Percentiles rank a stretch among this genome's conserved stretches.
phyloP scores from a whole-genome alignment of 108 stramenopile genomes.

The Halocafeteria seosinensis region DNA sequence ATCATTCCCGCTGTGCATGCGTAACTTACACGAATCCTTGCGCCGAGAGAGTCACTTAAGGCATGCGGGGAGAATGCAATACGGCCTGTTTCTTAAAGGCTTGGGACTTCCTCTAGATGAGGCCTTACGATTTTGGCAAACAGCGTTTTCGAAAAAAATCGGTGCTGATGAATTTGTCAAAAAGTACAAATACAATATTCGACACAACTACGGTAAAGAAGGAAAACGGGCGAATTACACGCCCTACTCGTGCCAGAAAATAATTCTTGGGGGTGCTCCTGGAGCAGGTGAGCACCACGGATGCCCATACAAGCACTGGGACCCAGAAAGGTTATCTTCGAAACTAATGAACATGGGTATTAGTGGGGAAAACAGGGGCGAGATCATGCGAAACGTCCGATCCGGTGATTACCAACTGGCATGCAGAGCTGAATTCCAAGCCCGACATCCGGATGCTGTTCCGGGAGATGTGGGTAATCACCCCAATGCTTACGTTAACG shows the following conservation, averaged over 20 bases:
- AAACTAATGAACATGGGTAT: background rate
- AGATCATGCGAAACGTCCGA: background rate
- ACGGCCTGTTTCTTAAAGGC: slow-evolving; percentile 88
- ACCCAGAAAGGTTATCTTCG: background rate
- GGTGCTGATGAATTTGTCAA: slow-evolving; percentile 70
- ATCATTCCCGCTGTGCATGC: slow-evolving; percentile 91
- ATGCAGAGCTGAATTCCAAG: background rate
- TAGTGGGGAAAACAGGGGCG: background rate
- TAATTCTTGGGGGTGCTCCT: slow-evolving; percentile 65
- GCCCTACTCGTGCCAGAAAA: slow-evolving; percentile 66
- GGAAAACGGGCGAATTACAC: slow-evolving; percentile 76
- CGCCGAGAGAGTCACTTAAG: slow-evolving; percentile 69
- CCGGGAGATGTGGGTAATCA: background rate
- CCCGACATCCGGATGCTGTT: background rate
- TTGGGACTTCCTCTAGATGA: slow-evolving; percentile 77
- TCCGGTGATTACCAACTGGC: background rate
- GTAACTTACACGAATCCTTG: slow-evolving; percentile 56
- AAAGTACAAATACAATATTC: slow-evolving; percentile 70
- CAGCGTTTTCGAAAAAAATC: slow-evolving; percentile 59
- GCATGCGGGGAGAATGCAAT: slow-evolving; percentile 82
- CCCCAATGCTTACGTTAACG: background rate
- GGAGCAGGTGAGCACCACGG: slow-evolving; percentile 72
- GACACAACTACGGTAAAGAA: slow-evolving; percentile 96
- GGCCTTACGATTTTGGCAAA: slow-evolving; percentile 67
- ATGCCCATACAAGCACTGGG: slow-evolving; percentile 55